Evolutionary conservation across 345 rosid genomes (phyloP).

Genomic region (Ceriops zippeliana): DNA sequence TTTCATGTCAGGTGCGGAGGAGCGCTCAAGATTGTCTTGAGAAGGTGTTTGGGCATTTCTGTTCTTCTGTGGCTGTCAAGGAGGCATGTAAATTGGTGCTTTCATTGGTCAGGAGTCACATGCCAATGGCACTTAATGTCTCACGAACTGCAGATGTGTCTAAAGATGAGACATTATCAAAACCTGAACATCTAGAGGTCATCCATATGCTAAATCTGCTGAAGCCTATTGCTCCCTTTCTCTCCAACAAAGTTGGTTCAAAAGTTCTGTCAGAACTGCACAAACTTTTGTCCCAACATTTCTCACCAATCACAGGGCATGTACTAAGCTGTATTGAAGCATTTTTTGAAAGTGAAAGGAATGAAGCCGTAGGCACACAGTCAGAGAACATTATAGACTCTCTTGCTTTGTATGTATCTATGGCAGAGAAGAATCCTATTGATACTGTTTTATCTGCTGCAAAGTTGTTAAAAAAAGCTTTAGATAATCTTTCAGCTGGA

Average conservation of each 20-base stretch:
- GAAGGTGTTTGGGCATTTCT: slow-evolving; percentile 50
- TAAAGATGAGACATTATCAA: slow-evolving; percentile 37
- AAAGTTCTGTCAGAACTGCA: slow-evolving; percentile 45
- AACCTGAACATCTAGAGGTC: slow-evolving; percentile 54
- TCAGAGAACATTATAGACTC: slow-evolving; percentile 44
- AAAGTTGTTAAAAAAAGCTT: slow-evolving; percentile 44
- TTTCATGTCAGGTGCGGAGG: slow-evolving; percentile 57
- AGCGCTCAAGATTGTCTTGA: slow-evolving; percentile 74
- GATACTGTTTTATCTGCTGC: slow-evolving; percentile 60
- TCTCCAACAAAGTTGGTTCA: slow-evolving; percentile 46
- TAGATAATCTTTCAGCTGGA: slow-evolving; percentile 43
- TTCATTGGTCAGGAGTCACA: slow-evolving; percentile 41
- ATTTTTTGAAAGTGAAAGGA: slow-evolving; percentile 41
- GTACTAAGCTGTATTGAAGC: slow-evolving; percentile 54
- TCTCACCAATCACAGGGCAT: slow-evolving; percentile 57
- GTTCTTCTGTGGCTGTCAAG: slow-evolving; percentile 40
- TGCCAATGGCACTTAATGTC: slow-evolving; percentile 21
- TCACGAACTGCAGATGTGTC: slow-evolving; percentile 36
- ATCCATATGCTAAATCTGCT: slow-evolving; percentile 69
- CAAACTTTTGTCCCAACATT: slow-evolving; percentile 47
- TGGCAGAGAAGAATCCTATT: slow-evolving; percentile 47
- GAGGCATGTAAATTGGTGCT: slow-evolving; percentile 61
- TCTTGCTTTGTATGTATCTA: slow-evolving; percentile 54
- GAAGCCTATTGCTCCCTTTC: slow-evolving; percentile 49
- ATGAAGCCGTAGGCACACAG: slow-evolving; percentile 39